These are phyloP conservation scores for Candida freyschussii DNA, from an alignment of 1,139 yeast species.

Conservation along the genomic window DNA sequence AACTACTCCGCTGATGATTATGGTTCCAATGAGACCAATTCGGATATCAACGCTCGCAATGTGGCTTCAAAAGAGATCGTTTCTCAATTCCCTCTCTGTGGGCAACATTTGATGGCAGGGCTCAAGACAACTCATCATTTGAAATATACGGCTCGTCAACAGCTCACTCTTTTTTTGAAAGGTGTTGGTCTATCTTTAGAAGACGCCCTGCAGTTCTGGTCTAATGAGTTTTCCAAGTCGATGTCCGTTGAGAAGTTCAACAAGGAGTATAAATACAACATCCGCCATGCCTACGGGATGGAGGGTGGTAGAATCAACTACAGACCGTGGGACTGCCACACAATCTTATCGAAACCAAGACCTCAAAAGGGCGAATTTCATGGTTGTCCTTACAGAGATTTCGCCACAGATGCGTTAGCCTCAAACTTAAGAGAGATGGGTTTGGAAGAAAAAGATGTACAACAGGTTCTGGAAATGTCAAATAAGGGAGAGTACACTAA, in stretches of 20 bases:
- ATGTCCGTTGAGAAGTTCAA: slow-evolving; percentile 71
- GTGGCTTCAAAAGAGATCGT: slow-evolving; percentile 52
- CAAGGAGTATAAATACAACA: slow-evolving; percentile 82
- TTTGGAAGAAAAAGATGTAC: slow-evolving; percentile 57
- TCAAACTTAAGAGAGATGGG: slow-evolving; percentile 61
- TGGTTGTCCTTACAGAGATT: slow-evolving; percentile 90
- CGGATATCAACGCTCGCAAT: slow-evolving; percentile 59
- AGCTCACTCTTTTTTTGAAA: slow-evolving; percentile 76
- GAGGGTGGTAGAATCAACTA: slow-evolving; percentile 88
- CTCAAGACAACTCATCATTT: slow-evolving; percentile 64
- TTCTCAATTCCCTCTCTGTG: slow-evolving; percentile 81
- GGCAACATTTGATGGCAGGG: slow-evolving; percentile 59
- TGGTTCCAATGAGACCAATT: slow-evolving; percentile 29
- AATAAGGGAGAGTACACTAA: slow-evolving; percentile 65
- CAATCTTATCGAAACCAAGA: slow-evolving; percentile 66
- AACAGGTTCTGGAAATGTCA: slow-evolving; percentile 61
- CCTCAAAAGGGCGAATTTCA: slow-evolving; percentile 73
- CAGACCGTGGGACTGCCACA: slow-evolving; percentile 80
- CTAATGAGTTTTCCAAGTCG: slow-evolving; percentile 61
- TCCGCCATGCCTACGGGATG: slow-evolving; percentile 84
- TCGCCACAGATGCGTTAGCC: slow-evolving; percentile 56
- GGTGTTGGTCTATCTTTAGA: slow-evolving; percentile 86
- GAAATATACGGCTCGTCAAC: slow-evolving; percentile 79
- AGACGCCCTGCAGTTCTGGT: slow-evolving; percentile 87
- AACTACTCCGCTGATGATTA: slow-evolving; percentile 33